Evolutionary conservation across 176 grass and related monocot species (phyloP), one percentile per base, ranked within the genome.

Genomic region (Cymbopogon citratus): DNA sequence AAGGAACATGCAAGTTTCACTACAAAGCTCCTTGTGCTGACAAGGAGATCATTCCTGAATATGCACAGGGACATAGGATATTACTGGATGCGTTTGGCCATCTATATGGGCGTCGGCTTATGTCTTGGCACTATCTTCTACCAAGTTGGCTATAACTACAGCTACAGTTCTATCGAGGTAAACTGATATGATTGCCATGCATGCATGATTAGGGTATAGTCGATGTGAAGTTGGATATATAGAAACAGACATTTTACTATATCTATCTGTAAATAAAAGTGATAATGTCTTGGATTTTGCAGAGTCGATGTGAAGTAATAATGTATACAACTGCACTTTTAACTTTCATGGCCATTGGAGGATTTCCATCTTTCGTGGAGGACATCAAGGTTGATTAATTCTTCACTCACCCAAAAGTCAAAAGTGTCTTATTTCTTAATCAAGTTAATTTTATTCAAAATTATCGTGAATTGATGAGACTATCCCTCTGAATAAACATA

Each of bases 31-130:
- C 21, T 84, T 60, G 76, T 77, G 57, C 89, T 91, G 35, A 87
- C 74, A 13, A 90, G 36, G 71, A 90, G 88, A 46, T 90, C 88
- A 40, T 90, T 90, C 18, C 1, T 90, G 24, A 90, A 90, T 40
- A 90, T 90, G 87, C 78, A 82, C 43, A 85, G 87, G 56, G 87
- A 86, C 3, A 76, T 89, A 26, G 87, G 87, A 33, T 90, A 90
- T 21, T 90, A 90, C 46, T 90, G 88, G 88, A 81, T 90, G 78
- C 84, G 88, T 33, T 78, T 90, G 73, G 88, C 74, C 12, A 5
- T 79, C 45, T 90, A 86, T 66, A 2, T 86, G 3, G 73, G 46
- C 26, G 74, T 83, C 46, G 72, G 88, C 31, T 4, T 75, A 73
- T 90, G 88, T 78, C 12, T 90, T 24, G 88, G 88, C 83, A 90